A percentile compares a stretch with the other conserved stretches of the same genome.
phyloP scores from a whole-genome alignment of 1,139 yeast species.

The Wickerhamomyces sp. region DNA sequence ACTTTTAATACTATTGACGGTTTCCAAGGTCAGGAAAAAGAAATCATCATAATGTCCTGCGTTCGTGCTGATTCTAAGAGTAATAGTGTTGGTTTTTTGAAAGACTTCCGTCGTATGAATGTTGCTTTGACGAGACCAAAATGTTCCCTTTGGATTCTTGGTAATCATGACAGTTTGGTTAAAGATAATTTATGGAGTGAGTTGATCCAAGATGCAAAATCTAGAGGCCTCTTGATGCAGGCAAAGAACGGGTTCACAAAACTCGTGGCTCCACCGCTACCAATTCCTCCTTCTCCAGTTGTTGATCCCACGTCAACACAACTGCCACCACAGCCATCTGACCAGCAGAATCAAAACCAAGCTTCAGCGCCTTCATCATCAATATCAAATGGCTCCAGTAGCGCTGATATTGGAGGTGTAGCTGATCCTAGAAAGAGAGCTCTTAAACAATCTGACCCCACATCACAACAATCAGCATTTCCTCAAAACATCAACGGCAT shows the following conservation, averaged over 20 bases:
- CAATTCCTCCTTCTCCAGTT: too few species aligned
- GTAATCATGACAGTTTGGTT: conserved; percentile 60
- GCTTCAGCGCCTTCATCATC: not conserved
- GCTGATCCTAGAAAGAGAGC: too few species aligned
- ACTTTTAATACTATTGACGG: conserved; percentile 97
- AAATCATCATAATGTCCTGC: conserved; percentile 88
- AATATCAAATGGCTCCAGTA: not conserved
- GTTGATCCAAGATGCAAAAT: conserved; percentile 57
- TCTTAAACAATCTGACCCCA: too few species aligned
- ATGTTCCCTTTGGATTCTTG: conserved; percentile 88
- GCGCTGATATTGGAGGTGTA: too few species aligned
- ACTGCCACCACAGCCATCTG: too few species aligned
- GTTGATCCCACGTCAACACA: too few species aligned
- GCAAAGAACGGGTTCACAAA: conserved; percentile 32
- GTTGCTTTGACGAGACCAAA: conserved; percentile 94
- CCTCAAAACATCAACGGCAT: too few species aligned
- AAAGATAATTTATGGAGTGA: conserved; percentile 67
- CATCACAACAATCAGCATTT: too few species aligned
- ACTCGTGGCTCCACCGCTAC: too few species aligned
- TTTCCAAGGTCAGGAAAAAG: conserved; percentile 97
- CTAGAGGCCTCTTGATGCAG: conserved; percentile 34
- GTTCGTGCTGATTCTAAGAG: conserved; percentile 70
- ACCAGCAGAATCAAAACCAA: too few species aligned
- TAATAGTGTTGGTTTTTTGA: conserved; percentile 74
- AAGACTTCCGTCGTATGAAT: conserved; percentile 90